phyloP scores from a whole-genome alignment of 768 basidiomycete species.

The Collybia nuda region DNA sequence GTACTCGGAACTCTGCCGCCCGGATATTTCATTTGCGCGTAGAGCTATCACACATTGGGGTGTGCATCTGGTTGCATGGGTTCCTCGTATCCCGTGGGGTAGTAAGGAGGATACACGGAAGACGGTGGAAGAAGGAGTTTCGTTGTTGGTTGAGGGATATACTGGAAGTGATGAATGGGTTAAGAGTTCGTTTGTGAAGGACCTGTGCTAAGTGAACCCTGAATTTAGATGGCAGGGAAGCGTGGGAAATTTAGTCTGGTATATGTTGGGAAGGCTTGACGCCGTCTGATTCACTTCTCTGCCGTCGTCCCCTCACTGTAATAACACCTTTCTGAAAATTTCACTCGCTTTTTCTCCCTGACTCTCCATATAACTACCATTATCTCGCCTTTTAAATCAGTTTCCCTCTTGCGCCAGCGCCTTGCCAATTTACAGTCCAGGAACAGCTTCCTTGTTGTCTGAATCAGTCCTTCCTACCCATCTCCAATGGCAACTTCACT shows the following conservation, averaged over 20 bases:
- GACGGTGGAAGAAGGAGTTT: conserved; percentile 50
- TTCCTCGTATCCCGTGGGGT: conserved; percentile 52
- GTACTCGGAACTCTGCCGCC: conserved; percentile 33
- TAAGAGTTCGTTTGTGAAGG: conserved; percentile 24
- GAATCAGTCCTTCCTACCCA: conserved; percentile 19
- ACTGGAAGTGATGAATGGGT: conserved; percentile 23
- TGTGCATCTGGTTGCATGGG: conserved; percentile 51
- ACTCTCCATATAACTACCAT: conserved; percentile 11
- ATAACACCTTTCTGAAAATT: conserved; percentile 17
- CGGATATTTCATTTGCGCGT: conserved; percentile 28
- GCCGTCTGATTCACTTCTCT: conserved; percentile 1
- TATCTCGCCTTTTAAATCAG: conserved; percentile 15
- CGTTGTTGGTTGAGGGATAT: conserved; percentile 36
- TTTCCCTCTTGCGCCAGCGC: conserved; percentile 8
- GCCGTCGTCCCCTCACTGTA: conserved; percentile 11
- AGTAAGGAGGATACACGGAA: conserved; percentile 43
- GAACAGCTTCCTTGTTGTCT: conserved; percentile 12
- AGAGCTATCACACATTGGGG: conserved; percentile 49
- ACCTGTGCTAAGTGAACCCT: conserved; percentile 2
- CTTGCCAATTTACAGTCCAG: conserved; percentile 17
- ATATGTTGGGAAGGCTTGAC: conserved; percentile 3
- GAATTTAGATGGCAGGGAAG: conserved; percentile 24
- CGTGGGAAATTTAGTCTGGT: conserved; percentile 13
- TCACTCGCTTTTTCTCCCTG: conserved; percentile 18
- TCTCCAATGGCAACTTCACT: conserved; percentile 66